These are phyloP conservation scores for Blastosporella zonata DNA, from an alignment of 1,284 basidiomycete species.

Conservation along the genomic window DNA sequence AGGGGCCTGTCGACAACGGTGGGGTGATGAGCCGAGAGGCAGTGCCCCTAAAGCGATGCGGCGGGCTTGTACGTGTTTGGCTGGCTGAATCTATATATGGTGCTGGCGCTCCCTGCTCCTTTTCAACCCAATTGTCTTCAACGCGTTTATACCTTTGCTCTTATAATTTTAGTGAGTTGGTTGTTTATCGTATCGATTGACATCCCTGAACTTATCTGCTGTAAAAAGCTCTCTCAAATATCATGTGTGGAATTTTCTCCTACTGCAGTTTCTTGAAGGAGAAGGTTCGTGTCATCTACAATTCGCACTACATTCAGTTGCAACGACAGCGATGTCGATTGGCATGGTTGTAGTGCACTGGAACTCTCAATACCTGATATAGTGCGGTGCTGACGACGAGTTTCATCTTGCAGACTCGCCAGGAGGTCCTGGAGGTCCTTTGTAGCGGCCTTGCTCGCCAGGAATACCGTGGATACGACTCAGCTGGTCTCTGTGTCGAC, in stretches of 20 bases:
- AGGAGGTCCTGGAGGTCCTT: slow-evolving; percentile 90
- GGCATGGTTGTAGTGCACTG: background rate
- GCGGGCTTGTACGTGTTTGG: slow-evolving; percentile 17
- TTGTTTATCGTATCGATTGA: background rate
- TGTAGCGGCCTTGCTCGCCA: slow-evolving; percentile 91
- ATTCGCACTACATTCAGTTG: background rate
- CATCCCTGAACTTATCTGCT: background rate
- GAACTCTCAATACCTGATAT: background rate
- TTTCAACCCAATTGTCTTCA: slow-evolving; percentile 16
- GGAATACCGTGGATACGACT: slow-evolving; percentile 99
- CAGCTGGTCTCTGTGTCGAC: slow-evolving; percentile 93
- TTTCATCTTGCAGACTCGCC: slow-evolving; percentile 66
- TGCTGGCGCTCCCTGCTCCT: background rate
- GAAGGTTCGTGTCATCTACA: slow-evolving; percentile 58
- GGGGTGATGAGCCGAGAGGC: slow-evolving; percentile 11
- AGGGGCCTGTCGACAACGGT: background rate
- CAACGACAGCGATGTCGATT: background rate
- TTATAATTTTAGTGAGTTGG: slow-evolving; percentile 6
- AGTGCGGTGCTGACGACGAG: slow-evolving; percentile 10
- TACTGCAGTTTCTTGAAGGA: slow-evolving; percentile 94
- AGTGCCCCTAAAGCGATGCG: slow-evolving; percentile 16
- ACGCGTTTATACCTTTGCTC: slow-evolving; percentile 22
- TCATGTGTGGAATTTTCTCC: slow-evolving; percentile 93
- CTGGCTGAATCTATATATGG: slow-evolving; percentile 13
- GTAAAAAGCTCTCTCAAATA: slow-evolving; percentile 19